phyloP scores from a whole-genome alignment of 768 basidiomycete genomes.

The Basidioascus undulatus region DNA sequence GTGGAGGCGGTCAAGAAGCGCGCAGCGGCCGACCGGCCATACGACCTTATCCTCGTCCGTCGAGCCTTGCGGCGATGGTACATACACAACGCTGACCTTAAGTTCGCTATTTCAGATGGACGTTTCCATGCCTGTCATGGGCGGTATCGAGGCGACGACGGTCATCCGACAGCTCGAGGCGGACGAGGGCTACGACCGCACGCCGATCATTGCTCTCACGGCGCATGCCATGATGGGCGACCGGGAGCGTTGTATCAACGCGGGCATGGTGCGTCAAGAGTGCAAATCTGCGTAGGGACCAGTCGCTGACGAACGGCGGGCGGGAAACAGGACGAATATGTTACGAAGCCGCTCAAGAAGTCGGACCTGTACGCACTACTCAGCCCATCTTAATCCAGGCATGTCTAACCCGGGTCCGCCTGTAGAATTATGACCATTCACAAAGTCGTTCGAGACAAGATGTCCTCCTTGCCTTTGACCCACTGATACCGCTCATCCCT shows the following conservation, averaged over 20 bases:
- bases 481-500: no score
- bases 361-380: no score
- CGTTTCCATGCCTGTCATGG: conserved; percentile 70
- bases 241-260: conserved; percentile 45
- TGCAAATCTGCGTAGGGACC: background rate
- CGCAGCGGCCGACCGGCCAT: conserved; percentile 42
- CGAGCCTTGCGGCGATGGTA: no score
- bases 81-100: no score
- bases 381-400: no score
- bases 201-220: conserved; percentile 86
- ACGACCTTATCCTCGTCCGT: conserved; percentile 77
- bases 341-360: conserved; percentile 15
- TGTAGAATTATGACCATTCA: no score
- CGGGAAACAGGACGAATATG: conserved; percentile 14
- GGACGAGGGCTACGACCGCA: conserved; percentile 39
- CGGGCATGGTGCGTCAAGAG: conserved; percentile 29
- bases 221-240: conserved; percentile 96
- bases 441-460: no score
- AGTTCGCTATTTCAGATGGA: conserved; percentile 8
- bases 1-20: conserved; percentile 74
- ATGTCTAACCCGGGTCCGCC: no score
- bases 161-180: conserved; percentile 66
- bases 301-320: background rate
- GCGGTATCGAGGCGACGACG: conserved; percentile 91
- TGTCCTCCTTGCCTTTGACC: no score